Evolutionary conservation across 192 early-diverging fungal genomes (phyloP).

Genomic region (Polychytrium aggregatum): DNA sequence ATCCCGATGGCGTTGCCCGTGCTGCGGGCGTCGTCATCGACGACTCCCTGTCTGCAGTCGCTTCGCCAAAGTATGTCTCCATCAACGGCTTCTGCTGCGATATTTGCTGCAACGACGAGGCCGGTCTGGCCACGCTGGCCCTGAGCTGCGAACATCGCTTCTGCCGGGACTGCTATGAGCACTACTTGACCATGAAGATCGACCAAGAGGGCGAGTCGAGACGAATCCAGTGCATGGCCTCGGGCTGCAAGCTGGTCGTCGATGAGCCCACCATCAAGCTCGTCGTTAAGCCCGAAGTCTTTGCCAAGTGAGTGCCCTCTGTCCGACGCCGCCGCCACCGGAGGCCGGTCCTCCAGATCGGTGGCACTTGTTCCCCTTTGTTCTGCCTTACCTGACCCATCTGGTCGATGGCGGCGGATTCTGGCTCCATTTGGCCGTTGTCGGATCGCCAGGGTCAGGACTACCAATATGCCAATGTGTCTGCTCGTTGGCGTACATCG

Average conservation of each 20-base stretch:
- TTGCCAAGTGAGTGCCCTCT: conserved; percentile 46
- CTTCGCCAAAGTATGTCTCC: conserved; percentile 11
- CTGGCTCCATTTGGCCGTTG: background rate
- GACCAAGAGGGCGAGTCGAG: conserved; percentile 78
- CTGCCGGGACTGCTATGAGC: conserved; percentile 75
- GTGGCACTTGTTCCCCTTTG: no score
- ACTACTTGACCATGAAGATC: conserved; percentile 79
- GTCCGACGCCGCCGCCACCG: no score
- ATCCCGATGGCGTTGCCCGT: conserved; percentile 43
- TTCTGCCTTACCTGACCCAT: no score
- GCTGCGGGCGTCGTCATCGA: conserved; percentile 62
- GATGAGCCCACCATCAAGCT: conserved; percentile 69
- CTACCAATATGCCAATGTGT: no score
- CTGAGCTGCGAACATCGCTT: conserved; percentile 80
- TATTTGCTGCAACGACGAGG: conserved; percentile 73
- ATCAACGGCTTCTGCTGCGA: conserved; percentile 62
- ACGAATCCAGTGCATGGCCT: conserved; percentile 72
- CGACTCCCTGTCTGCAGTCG: no score
- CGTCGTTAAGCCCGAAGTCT: conserved; percentile 43
- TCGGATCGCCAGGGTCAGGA: no score
- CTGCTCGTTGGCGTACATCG: no score
- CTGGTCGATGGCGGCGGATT: background rate
- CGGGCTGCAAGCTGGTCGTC: conserved; percentile 68
- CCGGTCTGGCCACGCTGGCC: conserved; percentile 48
- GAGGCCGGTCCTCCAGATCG: no score